Evolutionary conservation across 352 stramenopile species (phyloP).

Genomic region (Pythium vanterpoolii): DNA sequence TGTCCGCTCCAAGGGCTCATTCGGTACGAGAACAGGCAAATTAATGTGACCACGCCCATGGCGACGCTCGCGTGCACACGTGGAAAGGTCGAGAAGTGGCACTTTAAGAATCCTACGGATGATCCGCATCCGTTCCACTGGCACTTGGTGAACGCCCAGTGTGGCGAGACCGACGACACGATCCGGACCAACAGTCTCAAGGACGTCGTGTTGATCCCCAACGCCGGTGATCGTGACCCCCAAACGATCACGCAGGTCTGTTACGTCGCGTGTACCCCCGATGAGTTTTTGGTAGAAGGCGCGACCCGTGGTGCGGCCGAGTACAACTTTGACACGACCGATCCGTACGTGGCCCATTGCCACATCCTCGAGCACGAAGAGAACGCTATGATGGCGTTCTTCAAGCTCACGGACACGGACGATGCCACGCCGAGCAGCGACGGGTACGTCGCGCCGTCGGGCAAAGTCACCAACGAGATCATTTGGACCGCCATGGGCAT

Average conservation of each 20-base stretch:
- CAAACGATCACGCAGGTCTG: conserved; percentile 59
- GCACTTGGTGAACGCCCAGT: conserved; percentile 75
- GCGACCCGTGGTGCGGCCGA: conserved; percentile 43
- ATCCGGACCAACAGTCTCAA: conserved; percentile 66
- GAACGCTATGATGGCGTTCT: conserved; percentile 70
- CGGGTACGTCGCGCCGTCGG: conserved; percentile 27
- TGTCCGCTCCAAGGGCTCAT: conserved; percentile 50
- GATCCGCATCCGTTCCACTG: conserved; percentile 77
- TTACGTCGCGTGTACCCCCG: conserved; percentile 70
- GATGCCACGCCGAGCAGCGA: conserved; percentile 42
- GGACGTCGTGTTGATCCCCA: conserved; percentile 75
- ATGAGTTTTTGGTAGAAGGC: conserved; percentile 61
- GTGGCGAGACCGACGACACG: conserved; percentile 54
- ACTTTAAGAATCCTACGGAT: conserved; percentile 77
- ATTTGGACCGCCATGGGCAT: conserved; percentile 69
- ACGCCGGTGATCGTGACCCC: conserved; percentile 34
- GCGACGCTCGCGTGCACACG: conserved; percentile 54
- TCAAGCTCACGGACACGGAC: conserved; percentile 51
- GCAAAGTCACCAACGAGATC: conserved; percentile 43
- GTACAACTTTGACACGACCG: conserved; percentile 67
- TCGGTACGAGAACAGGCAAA: conserved; percentile 42
- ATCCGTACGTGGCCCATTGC: conserved; percentile 75
- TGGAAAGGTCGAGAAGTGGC: conserved; percentile 74
- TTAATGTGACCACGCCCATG: conserved; percentile 52
- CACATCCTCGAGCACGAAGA: conserved; percentile 80